Evolutionary conservation across 2,329 filamentous ascomycete genomes (phyloP).

Genomic region (Dothideomycetidae sp.): DNA sequence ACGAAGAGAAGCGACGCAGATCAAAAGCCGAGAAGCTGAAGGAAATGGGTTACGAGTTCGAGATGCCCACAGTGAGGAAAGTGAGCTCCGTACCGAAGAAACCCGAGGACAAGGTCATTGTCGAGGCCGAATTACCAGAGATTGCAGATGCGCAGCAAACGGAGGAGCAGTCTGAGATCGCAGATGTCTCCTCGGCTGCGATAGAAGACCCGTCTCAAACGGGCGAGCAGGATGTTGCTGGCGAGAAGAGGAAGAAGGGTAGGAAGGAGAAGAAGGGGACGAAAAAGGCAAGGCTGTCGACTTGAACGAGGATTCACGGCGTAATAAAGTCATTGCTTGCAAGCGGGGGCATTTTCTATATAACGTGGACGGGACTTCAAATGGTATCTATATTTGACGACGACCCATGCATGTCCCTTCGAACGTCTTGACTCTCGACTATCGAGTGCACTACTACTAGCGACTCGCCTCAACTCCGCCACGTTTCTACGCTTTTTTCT

Average conservation of each 20-base stretch:
- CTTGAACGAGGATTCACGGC: too few species aligned
- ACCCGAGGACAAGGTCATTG: constrained; percentile 16
- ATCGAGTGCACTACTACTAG: too few species aligned
- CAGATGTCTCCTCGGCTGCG: too few species aligned
- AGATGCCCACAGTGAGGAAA: constrained; percentile 55
- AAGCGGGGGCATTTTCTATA: too few species aligned
- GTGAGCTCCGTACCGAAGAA: constrained; percentile 39
- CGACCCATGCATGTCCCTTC: too few species aligned
- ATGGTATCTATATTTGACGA: too few species aligned
- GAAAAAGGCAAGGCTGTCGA: constrained; percentile 7
- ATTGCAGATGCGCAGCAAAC: constrained; percentile 19
- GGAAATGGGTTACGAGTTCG: constrained; percentile 70
- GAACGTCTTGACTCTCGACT: too few species aligned
- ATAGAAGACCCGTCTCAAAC: constrained; percentile 19
- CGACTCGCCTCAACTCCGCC: too few species aligned
- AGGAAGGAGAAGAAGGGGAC: constrained; percentile 17
- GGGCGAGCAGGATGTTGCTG: constrained; percentile 21
- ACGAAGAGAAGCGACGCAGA: constrained; percentile 56
- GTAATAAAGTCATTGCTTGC: too few species aligned
- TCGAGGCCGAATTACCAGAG: constrained; percentile 23
- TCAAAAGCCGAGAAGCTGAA: constrained; percentile 61
- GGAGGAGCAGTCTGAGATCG: too few species aligned
- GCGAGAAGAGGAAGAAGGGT: constrained; percentile 22
- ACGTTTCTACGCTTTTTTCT: too few species aligned
- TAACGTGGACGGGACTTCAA: too few species aligned